Percentiles rank a stretch among this genome's conserved stretches.
Conservation (phyloP, 2,329 filamentous ascomycete species). For the Exserohilum turcica region DNA sequence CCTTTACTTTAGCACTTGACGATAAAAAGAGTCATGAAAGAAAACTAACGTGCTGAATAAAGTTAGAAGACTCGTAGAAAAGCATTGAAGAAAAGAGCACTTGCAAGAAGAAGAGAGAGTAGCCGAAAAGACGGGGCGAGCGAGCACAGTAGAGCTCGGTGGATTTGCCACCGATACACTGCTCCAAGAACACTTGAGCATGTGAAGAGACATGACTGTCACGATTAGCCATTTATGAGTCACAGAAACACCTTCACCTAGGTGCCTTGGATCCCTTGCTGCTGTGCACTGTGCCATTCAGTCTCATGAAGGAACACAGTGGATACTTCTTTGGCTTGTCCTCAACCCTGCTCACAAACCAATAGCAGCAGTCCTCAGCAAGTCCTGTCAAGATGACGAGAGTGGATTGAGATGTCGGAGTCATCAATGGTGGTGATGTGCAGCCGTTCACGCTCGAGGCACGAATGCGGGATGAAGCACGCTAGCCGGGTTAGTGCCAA, state of each 20-base stretch:
- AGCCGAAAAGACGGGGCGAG: not conserved
- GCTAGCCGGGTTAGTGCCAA: slow-evolving; percentile 29
- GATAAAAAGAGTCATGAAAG: too few relatives aligned
- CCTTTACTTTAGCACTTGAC: too few relatives aligned
- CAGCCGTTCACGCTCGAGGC: slow-evolving; percentile 1
- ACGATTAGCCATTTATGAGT: not conserved
- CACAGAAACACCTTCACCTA: not conserved
- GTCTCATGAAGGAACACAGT: not conserved
- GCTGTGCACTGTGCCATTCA: not conserved
- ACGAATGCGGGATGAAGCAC: slow-evolving; percentile 17
- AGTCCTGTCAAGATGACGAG: too few relatives aligned
- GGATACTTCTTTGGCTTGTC: not conserved
- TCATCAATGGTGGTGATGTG: not conserved
- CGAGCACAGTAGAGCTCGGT: not conserved
- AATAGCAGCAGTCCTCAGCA: too few relatives aligned
- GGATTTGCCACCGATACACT: not conserved
- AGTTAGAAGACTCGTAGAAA: not conserved
- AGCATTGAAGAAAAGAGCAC: not conserved
- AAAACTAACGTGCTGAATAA: too few relatives aligned
- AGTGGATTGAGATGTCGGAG: too few relatives aligned
- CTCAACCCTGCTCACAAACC: not conserved
- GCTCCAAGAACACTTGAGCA: not conserved
- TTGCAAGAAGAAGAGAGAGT: not conserved
- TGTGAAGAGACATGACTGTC: not conserved
- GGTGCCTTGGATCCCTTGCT: not conserved